Percentiles rank a stretch among this genome's conserved stretches.
Evolutionary conservation across 2,329 filamentous ascomycete species (phyloP).

Genomic region (Knufia fluminis): DNA sequence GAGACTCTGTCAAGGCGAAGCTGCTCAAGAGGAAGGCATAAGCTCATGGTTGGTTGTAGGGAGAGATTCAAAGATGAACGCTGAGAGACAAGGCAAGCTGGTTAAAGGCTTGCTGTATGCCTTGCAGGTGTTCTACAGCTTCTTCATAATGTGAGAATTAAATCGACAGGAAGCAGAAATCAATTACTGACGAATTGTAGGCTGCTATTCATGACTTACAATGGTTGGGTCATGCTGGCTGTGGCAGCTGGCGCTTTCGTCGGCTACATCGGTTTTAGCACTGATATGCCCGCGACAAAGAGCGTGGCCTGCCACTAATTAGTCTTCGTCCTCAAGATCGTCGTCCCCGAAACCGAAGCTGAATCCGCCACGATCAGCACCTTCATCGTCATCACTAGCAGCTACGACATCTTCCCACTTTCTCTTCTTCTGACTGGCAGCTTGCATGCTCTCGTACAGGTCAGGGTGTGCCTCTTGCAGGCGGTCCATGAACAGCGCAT

Average conservation of each 20-base stretch:
- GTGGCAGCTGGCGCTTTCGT: conserved; percentile 82
- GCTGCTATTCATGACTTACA: conserved; percentile 99
- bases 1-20: conserved; percentile 19
- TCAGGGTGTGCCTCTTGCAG: conserved; percentile 56
- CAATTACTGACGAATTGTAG: conserved; percentile 37
- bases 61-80: conserved; percentile 51
- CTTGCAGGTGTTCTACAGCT: conserved; percentile 93
- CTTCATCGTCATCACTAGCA: conserved; percentile 36
- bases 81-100: conserved; percentile 61
- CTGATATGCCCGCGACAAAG: conserved; percentile 62
- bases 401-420: conserved; percentile 78
- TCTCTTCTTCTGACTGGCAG: conserved; percentile 72
- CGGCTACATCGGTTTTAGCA: conserved; percentile 76
- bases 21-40: conserved; percentile 34
- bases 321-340: conserved; percentile 40
- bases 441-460: conserved; percentile 51
- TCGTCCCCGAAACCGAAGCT: conserved; percentile 57
- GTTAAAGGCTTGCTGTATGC: conserved; percentile 79
- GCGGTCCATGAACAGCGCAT: conserved; percentile 62
- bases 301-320: conserved; percentile 80
- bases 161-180: not conserved
- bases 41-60: conserved; percentile 69
- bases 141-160: conserved; percentile 87
- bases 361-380: conserved; percentile 40
- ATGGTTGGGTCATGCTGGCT: conserved; percentile 92